phyloP scores from a whole-genome alignment of 1,284 basidiomycete genomes.

The Bondarzewia mesenterica region DNA sequence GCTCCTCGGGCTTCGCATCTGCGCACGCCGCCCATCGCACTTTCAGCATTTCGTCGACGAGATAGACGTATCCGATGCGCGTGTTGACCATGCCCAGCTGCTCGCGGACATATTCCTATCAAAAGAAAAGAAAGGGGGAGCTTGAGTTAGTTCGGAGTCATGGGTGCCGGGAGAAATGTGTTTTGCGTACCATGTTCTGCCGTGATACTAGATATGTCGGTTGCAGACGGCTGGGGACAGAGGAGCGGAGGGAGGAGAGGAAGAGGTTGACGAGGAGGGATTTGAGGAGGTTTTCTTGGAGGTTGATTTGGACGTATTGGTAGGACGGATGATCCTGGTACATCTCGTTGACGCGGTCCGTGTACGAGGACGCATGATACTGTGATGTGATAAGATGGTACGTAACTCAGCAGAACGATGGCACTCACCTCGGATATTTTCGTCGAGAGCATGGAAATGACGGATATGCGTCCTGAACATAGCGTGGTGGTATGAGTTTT shows the following conservation, averaged over 20 bases:
- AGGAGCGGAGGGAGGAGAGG: constrained; percentile 60
- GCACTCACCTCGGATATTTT: constrained; percentile 80
- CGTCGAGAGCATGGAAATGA: constrained; percentile 78
- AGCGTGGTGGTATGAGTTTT: constrained; percentile 75
- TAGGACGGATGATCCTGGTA: constrained; percentile 62
- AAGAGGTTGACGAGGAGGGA: constrained; percentile 84
- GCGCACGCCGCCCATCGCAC: constrained; percentile 93
- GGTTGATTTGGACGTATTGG: constrained; percentile 82
- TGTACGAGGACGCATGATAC: constrained; percentile 79
- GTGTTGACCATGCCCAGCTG: constrained; percentile 85
- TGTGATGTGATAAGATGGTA: constrained; percentile 21
- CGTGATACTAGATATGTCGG: constrained; percentile 75
- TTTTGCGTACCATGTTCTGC: constrained; percentile 57
- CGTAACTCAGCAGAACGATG: neutral
- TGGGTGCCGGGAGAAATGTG: neutral
- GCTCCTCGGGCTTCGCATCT: constrained; percentile 73
- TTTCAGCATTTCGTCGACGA: constrained; percentile 79
- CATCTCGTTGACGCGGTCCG: constrained; percentile 51
- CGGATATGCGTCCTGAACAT: constrained; percentile 67
- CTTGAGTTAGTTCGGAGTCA: neutral
- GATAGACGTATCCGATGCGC: constrained; percentile 88
- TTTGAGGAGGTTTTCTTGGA: constrained; percentile 89
- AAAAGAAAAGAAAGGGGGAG: neutral
- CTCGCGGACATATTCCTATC: constrained; percentile 66
- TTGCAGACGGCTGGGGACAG: constrained; percentile 61